Evolutionary conservation across 2,329 filamentous ascomycete genomes (phyloP), one percentile per base, ranked within the genome.

Genomic region (Clonostachys byssicola): DNA sequence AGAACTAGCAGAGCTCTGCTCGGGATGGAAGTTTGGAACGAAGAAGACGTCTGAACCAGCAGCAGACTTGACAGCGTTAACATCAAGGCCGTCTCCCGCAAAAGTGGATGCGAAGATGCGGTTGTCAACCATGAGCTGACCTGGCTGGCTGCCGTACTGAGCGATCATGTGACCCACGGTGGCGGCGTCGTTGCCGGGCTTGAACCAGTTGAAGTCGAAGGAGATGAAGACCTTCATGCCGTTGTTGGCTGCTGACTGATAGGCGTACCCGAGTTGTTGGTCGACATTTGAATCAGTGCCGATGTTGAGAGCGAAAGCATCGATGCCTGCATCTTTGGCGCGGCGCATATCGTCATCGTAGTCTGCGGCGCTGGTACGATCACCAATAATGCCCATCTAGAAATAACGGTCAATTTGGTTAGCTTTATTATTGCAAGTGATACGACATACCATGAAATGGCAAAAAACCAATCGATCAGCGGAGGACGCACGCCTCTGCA

Each of bases 141-240:
- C 73, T 0, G 70, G 58, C 2, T 60, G 59, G 17, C 55, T 57
- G 4, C 63, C 68, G 49, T 76, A 80, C 49, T 72, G 60, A 12
- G 65, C 67, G 47, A 79, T 66, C 54, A 72, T 74, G 41, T 61
- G 56, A 2, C 73, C 75, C 16, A 74, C 68, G 13, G 60, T 61
- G 8, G 58, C 60, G 2, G 67, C 66, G 40, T 74, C 59, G 12
- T 55, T 49, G 8, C 49, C 46, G 10, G 49, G 46, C 12, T 56
- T 54, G 60, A 66, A 75, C 68, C 71, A 72, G 61, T 77, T 76
- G 57, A 77, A 79, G 61, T 80, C 77, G 51, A 80, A 81, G 2
- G 76, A 80, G 51, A 81, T 70, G 47, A 80, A 78, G 13, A 78
- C 73, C 47, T 77, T 76, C 67, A 80, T 75, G 43, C 62, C 65